Percentiles rank a stretch among this genome's conserved stretches.
These are phyloP conservation scores for Salix brachista DNA, from an alignment of 345 rosid genomes.

Conservation along the genomic window DNA sequence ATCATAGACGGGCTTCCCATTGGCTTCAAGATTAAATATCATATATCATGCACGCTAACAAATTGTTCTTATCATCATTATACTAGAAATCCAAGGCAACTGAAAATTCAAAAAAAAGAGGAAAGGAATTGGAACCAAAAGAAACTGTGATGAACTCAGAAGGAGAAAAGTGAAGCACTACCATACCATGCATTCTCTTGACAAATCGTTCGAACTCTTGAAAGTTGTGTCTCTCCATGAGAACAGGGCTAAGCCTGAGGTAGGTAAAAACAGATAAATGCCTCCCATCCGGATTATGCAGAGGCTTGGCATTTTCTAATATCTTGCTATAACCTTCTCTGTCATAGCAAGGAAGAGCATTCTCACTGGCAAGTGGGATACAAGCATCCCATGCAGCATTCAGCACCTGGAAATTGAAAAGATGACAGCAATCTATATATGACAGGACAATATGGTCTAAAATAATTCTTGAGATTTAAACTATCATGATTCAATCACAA, in stretches of 20 bases:
- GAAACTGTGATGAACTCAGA: not conserved
- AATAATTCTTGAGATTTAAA: not conserved
- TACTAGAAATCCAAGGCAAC: not conserved
- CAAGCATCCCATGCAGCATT: conserved; percentile 85
- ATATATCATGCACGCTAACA: not conserved
- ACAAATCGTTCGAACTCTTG: conserved; percentile 70
- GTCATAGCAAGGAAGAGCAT: conserved; percentile 68
- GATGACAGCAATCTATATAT: not conserved
- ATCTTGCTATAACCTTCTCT: conserved; percentile 66
- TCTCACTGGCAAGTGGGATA: conserved; percentile 66
- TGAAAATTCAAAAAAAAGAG: too few relatives aligned
- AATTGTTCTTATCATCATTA: not conserved
- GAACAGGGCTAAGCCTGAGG: conserved; percentile 62
- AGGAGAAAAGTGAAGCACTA: too few relatives aligned
- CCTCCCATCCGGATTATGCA: conserved; percentile 73
- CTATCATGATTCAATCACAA: not conserved
- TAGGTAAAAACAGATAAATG: conserved; percentile 66
- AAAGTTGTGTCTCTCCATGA: conserved; percentile 71
- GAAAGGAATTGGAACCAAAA: not conserved
- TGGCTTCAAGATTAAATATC: not conserved
- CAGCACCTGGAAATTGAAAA: conserved; percentile 47
- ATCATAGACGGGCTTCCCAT: not conserved
- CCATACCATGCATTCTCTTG: conserved; percentile 81
- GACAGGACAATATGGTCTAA: not conserved
- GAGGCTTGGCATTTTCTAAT: conserved; percentile 63